Evolutionary conservation across 768 basidiomycete genomes (phyloP).

Genomic region (Mycena leptocephala): DNA sequence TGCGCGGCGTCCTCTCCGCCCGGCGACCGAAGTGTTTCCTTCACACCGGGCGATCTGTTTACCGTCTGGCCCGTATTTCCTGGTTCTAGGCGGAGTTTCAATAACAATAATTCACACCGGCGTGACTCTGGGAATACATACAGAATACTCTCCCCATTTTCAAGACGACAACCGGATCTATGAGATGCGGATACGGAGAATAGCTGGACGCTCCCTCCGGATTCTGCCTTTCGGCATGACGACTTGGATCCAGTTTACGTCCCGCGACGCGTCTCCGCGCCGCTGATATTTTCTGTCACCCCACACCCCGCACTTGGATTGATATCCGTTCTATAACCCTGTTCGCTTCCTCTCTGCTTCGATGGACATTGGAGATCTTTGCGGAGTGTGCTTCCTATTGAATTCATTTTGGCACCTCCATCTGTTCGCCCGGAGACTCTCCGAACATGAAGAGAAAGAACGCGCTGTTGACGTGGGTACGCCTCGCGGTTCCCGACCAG

Average conservation of each 20-base stretch:
- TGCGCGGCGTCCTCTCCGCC: background rate
- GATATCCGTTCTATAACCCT: background rate
- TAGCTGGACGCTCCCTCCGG: background rate
- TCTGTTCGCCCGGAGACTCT: background rate
- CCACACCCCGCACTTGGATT: background rate
- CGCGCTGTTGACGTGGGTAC: background rate
- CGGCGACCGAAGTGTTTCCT: background rate
- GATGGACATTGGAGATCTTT: background rate
- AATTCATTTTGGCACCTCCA: background rate
- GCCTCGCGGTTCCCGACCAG: background rate
- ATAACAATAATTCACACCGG: background rate
- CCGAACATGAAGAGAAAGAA: background rate
- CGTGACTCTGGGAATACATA: background rate
- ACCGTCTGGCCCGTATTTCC: background rate
- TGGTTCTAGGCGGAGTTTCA: background rate
- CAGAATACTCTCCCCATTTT: no score
- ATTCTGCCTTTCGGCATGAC: background rate
- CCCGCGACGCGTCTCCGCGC: background rate
- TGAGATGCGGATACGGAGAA: background rate
- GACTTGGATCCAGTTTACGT: background rate
- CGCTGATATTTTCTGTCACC: constrained; percentile 10
- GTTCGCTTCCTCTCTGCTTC: background rate
- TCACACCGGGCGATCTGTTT: background rate
- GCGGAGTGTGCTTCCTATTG: background rate
- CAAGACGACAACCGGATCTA: background rate